Evolutionary conservation across 192 early-diverging fungal genomes (phyloP), one percentile per base, ranked within the genome.

Genomic region (Glomus cerebriforme): DNA sequence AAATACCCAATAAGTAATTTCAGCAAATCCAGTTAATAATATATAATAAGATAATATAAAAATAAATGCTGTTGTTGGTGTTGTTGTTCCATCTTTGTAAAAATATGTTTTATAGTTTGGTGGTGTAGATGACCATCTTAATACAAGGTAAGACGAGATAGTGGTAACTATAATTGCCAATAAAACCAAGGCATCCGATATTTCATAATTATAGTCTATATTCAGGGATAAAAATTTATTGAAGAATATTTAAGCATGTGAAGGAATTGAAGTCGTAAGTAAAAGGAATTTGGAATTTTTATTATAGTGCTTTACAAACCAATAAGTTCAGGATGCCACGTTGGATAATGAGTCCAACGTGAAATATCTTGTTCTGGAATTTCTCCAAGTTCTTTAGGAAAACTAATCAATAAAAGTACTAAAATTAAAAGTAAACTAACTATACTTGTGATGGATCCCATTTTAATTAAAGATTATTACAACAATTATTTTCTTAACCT

Each of bases 31-130:
- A 3, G 84, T 85, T n/a, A 78, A 65, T 45, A 73, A 29, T 29
- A 85, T 81, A 54, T 85, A 85, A 27, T 32, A 24, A 29, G 69
- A 64, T 24, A 85, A 77, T 24, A 85, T 75, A 31, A 49, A n/a
- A 62, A 80, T 79, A 74, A 85, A 78, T 12, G 76, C 79, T 19
- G 81, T 80, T 15, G 84, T 76, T 62, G 75, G 59, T 1, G 37
- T 31, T 15, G 59, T 22, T 12, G 3, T 59, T 31, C 60, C 75
- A 29, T 63, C 27, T 76, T 65, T 76, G 17, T 31, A 63, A 17
- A 76, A 65, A 26, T 39, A 76, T 10, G 75, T 27, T 7, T 17
- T 60, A 27, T 54, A 3, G 1, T 54, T 54, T 10, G 49, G 49
- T 22, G 15, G 49, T 54, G 17, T 17, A 54, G 15, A 19, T 54